phyloP scores from a whole-genome alignment of 257 asterid species.

The Galeopsis tetrahit region DNA sequence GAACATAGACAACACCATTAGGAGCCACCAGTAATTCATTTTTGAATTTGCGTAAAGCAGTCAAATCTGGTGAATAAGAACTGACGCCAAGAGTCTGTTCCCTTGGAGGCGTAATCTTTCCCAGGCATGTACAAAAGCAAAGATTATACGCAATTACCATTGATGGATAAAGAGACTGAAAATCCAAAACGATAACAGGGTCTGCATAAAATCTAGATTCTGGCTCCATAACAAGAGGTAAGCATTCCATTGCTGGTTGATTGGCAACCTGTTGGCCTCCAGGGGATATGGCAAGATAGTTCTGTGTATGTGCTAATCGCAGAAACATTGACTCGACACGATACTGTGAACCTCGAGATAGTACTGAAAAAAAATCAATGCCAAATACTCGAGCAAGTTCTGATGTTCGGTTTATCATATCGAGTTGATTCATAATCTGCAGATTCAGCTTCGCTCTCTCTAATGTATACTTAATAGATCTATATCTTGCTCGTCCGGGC shows the following conservation, averaged over 20 bases:
- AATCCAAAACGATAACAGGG: conserved; percentile 92
- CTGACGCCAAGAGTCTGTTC: conserved; percentile 76
- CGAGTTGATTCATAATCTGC: conserved; percentile 84
- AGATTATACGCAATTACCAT: conserved; percentile 96
- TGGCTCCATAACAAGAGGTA: conserved; percentile 99
- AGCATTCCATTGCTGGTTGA: conserved; percentile 99
- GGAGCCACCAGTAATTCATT: conserved; percentile 78
- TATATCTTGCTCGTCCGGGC: conserved; percentile 77
- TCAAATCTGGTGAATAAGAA: conserved; percentile 68
- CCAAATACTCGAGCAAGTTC: conserved; percentile 99
- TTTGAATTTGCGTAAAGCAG: conserved; percentile 49
- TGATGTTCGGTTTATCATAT: conserved; percentile 91
- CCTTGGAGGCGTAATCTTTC: conserved; percentile 63
- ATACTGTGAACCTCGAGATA: conserved; percentile 95
- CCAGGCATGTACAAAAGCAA: conserved; percentile 93
- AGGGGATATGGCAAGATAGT: conserved; percentile 93
- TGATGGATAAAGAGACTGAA: conserved; percentile 97
- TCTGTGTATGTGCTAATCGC: conserved; percentile 89
- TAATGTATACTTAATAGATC: conserved; percentile 68
- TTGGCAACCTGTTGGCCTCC: conserved; percentile 88
- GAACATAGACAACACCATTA: conserved; percentile 86
- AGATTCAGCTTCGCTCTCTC: conserved; percentile 83
- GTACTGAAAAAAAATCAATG: conserved; percentile 92
- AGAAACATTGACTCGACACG: conserved; percentile 97
- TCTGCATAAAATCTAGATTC: conserved; percentile 91